These are phyloP conservation scores for Chaetomiaceae sp. DNA, from an alignment of 2,329 filamentous ascomycete species.

Conservation along the genomic window DNA sequence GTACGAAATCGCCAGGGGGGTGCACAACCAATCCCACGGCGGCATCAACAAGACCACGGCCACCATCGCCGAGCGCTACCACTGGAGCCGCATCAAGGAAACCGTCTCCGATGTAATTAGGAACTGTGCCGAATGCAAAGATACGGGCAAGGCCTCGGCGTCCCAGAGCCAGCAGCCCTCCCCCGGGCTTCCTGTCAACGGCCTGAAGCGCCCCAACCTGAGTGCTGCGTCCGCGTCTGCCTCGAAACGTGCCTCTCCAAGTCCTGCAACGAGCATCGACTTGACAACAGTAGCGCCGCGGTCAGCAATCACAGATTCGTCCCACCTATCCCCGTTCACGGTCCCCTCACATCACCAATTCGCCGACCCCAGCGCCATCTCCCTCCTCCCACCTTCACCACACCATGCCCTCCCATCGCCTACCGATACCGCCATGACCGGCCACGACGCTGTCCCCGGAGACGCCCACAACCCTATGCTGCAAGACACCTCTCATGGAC, in stretches of 20 bases:
- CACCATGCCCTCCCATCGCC: constrained; percentile 25
- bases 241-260: constrained; percentile 25
- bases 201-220: constrained; percentile 23
- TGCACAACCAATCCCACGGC: constrained; percentile 73
- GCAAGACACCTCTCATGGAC: constrained; percentile 28
- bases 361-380: constrained; percentile 44
- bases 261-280: constrained; percentile 12
- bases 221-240: constrained; percentile 14
- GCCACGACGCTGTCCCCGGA: constrained; percentile 23
- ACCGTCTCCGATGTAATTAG: constrained; percentile 93
- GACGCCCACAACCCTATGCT: constrained; percentile 29
- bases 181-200: constrained; percentile 8
- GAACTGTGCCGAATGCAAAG: constrained; percentile 86
- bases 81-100: constrained; percentile 98
- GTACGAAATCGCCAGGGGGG: constrained; percentile 77
- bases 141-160: constrained; percentile 55
- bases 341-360: constrained; percentile 36
- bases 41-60: constrained; percentile 99
- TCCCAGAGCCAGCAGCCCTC: constrained; percentile 17
- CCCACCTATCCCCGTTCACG: constrained; percentile 26
- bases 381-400: constrained; percentile 33
- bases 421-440: constrained; percentile 27
- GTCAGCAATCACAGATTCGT: constrained; percentile 14
- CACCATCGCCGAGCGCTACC: constrained; percentile 86
- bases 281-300: constrained; percentile 8